phyloP scores from a whole-genome alignment of 805 yeast species.

The Cyberlindnera maritima region DNA sequence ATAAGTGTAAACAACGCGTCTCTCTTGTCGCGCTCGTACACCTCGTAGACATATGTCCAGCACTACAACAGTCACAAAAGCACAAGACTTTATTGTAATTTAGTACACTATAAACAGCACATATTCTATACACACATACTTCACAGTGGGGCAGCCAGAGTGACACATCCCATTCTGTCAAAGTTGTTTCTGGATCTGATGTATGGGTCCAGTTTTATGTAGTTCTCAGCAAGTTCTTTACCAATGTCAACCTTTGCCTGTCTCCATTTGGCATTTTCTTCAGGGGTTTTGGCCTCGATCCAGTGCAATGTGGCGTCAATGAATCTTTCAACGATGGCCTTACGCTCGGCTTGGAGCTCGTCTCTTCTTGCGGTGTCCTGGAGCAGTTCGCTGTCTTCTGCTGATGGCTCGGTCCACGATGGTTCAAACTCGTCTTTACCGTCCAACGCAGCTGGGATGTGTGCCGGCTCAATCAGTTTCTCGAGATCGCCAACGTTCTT shows the following conservation, averaged over 20 bases:
- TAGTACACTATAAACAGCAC: no score
- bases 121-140: neutral
- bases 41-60: no score
- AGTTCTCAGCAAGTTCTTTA: constrained; percentile 55
- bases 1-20: no score
- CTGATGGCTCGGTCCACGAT: constrained; percentile 59
- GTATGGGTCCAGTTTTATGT: constrained; percentile 72
- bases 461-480: constrained; percentile 53
- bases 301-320: constrained; percentile 70
- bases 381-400: constrained; percentile 51
- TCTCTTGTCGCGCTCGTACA: no score
- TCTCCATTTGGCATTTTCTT: constrained; percentile 46
- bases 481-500: constrained; percentile 64
- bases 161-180: constrained; percentile 63
- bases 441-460: constrained; percentile 71
- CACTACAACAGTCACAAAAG: no score
- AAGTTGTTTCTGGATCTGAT: constrained; percentile 74
- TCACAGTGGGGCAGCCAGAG: constrained; percentile 8
- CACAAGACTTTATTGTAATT: no score
- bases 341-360: constrained; percentile 49
- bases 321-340: constrained; percentile 49
- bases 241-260: constrained; percentile 54
- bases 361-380: constrained; percentile 45
- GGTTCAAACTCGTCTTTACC: constrained; percentile 63
- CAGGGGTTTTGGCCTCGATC: constrained; percentile 62